phyloP scores from a whole-genome alignment of 352 stramenopile species.

The Phytophthora lateralis region DNA sequence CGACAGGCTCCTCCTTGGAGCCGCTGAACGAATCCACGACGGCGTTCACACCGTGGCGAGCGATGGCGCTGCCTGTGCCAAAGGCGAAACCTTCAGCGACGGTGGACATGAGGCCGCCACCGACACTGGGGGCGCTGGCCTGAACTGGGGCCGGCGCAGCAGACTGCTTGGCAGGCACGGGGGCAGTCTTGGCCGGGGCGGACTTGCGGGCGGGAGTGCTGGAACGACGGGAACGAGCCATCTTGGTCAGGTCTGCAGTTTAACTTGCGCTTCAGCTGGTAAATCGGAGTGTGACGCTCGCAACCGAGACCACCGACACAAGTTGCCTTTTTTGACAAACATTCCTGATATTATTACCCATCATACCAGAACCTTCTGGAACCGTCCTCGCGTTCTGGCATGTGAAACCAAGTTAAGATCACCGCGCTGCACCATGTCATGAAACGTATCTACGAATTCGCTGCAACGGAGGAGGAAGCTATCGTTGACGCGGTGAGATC shows the following conservation, averaged over 20 bases:
- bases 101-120: conserved; percentile 92
- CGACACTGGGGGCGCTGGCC: conserved; percentile 71
- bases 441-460: too few relatives aligned
- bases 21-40: conserved; percentile 70
- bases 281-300: conserved; percentile 29
- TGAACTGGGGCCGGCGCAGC: conserved; percentile 35
- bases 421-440: too few relatives aligned
- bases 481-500: too few relatives aligned
- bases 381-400: background rate
- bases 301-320: conserved; percentile 20
- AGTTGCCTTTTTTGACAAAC: conserved; percentile 35
- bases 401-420: too few relatives aligned
- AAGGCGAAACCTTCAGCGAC: conserved; percentile 97
- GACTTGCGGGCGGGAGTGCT: conserved; percentile 52
- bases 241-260: conserved; percentile 21
- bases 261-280: conserved; percentile 21
- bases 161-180: conserved; percentile 39
- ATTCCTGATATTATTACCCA: conserved; percentile 25
- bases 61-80: conserved; percentile 95
- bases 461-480: too few relatives aligned
- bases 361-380: conserved; percentile 27
- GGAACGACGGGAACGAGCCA: conserved; percentile 76
- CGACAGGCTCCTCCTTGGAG: conserved; percentile 44
- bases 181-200: conserved; percentile 38
- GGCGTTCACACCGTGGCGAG: conserved; percentile 85